Evolutionary conservation across 352 stramenopile genomes (phyloP), one percentile per base, ranked within the genome.

Genomic region (Pythium apleroticum): DNA sequence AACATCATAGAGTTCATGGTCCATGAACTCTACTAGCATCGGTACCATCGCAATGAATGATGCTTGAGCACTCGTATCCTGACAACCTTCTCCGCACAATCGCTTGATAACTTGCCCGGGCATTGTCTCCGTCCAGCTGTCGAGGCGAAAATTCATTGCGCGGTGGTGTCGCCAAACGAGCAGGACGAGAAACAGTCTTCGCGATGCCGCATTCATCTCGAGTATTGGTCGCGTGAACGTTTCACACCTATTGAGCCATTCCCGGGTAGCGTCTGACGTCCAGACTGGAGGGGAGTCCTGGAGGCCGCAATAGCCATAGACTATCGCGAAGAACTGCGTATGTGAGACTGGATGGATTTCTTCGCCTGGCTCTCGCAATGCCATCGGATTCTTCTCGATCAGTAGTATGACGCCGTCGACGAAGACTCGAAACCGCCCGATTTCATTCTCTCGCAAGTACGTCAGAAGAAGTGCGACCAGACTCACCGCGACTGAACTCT

Each of bases 371-470:
- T 48, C 22, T 24, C 14, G 24, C 14, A 24, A 46, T 20, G 15
- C 14, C 4, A 14, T 4, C 1, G 33, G 45, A 27, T 50, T 39
- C 14, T 27, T 43, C 19, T 56, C 31, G 20, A 63, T 30, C 20
- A 41, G 45, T 20, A 48, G 57, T 20, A 69, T 14, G 8, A 46
- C 41, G 24, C 33, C 49, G 6, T 69, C 55, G 11, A 69, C 37
- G 20, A 60, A 50, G 6, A 57, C 17, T 20, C 63, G 54, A 43
- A 69, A 69, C 5, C 63, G 24, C 10, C 63, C 63, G 2, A 69
- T 43, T 56, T 69, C 63, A 39, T 69, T 52, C 22, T 69, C 63
- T 50, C 22, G 57, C 24, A 71, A 27, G 41, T 71, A 55, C 8
- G 45, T 50, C 30, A 65, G 31, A 15, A 71, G 37, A 15, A 71